Conservation (phyloP, 768 basidiomycete genomes). For the Lyophyllum atratum region DNA sequence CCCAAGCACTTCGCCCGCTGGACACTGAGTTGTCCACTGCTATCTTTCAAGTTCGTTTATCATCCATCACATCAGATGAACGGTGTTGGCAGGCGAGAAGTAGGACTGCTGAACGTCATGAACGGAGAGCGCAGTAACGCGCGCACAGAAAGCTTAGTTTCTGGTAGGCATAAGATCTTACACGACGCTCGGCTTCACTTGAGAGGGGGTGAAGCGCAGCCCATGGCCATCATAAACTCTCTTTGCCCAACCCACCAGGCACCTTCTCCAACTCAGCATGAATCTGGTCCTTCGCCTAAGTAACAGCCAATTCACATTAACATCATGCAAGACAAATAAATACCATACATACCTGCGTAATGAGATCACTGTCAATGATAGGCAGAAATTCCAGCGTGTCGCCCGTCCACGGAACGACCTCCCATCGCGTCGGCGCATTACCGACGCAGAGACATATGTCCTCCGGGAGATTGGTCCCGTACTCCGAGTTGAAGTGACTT, state of each 20-base stretch:
- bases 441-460: slow-evolving; percentile 80
- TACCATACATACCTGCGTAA: slow-evolving; percentile 42
- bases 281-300: slow-evolving; percentile 14
- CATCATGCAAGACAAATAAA: background rate
- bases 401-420: slow-evolving; percentile 59
- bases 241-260: background rate
- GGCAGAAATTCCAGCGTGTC: slow-evolving; percentile 62
- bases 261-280: slow-evolving; percentile 14
- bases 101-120: no score
- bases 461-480: slow-evolving; percentile 73
- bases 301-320: background rate
- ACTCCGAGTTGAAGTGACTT: slow-evolving; percentile 68
- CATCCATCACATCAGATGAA: no score
- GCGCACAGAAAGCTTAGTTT: no score
- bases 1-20: no score
- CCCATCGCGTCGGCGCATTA: slow-evolving; percentile 75
- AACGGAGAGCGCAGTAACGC: no score
- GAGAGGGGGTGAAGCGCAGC: background rate
- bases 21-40: no score
- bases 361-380: slow-evolving; percentile 58
- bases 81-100: no score
- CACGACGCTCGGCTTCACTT: no score
- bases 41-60: no score
- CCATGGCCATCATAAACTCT: slow-evolving; percentile 6
- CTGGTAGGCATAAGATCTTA: no score